Base-by-base conservation (phyloP, 306 rosid species). In the Styphnolobium japonicum region DNA sequence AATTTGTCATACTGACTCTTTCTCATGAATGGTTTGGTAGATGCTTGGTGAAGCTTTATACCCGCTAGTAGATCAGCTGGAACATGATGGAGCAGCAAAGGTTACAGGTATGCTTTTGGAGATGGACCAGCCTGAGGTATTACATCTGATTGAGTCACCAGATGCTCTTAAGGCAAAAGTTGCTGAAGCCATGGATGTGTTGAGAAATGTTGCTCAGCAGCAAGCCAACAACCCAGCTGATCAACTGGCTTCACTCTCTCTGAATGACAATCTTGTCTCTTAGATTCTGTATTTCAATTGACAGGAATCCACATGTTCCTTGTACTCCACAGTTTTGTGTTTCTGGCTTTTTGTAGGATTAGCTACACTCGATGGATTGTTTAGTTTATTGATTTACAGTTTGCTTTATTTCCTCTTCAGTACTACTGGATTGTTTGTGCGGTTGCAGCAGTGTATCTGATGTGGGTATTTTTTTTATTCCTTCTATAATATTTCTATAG, bases 91-190 rank as follows among this genome's bases (percentile, higher is more conserved):
- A 1, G 87, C 94, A 14, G 80, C 89, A 4, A 90, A 86, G 83
- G 85, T 90, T 15, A 89, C 92, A 1, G 93, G 90, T 58, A 86
- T 91, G 93, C 86, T 91, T 79, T 76, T 87, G 71, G 90, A 90
- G 86, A 81, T 91, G 92, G 96, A 89, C 78, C 90, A 89, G 65
- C 66, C 86, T 22, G 96, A 91, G 75, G 92, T 89, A 6, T 67
- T 86, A 72, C 93, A 91, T 79, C 55, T 87, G 74, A 82, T 90
- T 0, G 89, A 86, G 77, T 87, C 93, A 5, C 88, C 88, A 0
- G 85, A 87, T 49, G 92, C 75, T 64, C 69, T 87, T 23, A 79
- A 77, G 84, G 85, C 78, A 1, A 88, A 87, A 73, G 93, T 87
- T 36, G 85, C 74, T 0, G 93, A 87, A 75, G 91, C 92, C 18